Evolutionary conservation across 768 basidiomycete species (phyloP).

Genomic region (Crassisporium funariophilum): DNA sequence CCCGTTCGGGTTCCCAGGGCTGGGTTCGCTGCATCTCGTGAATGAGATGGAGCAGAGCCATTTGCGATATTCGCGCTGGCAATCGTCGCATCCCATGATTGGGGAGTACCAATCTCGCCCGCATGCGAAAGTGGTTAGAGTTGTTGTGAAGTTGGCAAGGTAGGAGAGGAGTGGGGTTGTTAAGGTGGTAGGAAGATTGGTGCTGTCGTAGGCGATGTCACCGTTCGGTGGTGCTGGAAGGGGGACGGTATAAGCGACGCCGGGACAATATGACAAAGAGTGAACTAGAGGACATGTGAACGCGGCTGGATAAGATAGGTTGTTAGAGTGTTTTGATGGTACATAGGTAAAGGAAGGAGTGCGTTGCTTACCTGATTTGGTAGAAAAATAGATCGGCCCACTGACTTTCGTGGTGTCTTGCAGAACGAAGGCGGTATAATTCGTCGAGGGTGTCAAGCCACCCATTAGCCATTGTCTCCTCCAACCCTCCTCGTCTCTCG

Average conservation of each 20-base stretch:
- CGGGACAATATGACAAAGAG: constrained; percentile 75
- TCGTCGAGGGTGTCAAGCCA: constrained; percentile 62
- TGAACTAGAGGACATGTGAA: constrained; percentile 73
- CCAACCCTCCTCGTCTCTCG: constrained; percentile 61
- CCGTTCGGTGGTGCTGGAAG: constrained; percentile 51
- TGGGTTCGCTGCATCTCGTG: constrained; percentile 71
- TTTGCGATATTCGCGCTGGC: constrained; percentile 67
- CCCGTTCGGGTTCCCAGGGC: constrained; percentile 32
- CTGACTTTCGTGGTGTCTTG: constrained; percentile 57
- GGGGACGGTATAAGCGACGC: constrained; percentile 69
- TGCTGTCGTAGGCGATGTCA: constrained; percentile 46
- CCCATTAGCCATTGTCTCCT: constrained; percentile 68
- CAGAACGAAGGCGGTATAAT: constrained; percentile 77
- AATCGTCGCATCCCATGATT: constrained; percentile 74
- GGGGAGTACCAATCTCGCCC: constrained; percentile 82
- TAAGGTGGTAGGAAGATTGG: constrained; percentile 52
- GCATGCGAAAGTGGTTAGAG: constrained; percentile 74
- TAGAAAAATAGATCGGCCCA: constrained; percentile 70
- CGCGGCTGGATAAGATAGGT: constrained; percentile 55
- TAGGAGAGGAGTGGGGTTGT: constrained; percentile 53
- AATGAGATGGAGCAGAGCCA: constrained; percentile 81
- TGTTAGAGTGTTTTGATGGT: constrained; percentile 1
- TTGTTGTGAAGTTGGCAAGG: constrained; percentile 73
- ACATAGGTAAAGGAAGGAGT: neutral
- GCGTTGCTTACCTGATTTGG: constrained; percentile 64